Conservation (phyloP, 768 basidiomycete genomes). For the Boletus eberwhitei region DNA sequence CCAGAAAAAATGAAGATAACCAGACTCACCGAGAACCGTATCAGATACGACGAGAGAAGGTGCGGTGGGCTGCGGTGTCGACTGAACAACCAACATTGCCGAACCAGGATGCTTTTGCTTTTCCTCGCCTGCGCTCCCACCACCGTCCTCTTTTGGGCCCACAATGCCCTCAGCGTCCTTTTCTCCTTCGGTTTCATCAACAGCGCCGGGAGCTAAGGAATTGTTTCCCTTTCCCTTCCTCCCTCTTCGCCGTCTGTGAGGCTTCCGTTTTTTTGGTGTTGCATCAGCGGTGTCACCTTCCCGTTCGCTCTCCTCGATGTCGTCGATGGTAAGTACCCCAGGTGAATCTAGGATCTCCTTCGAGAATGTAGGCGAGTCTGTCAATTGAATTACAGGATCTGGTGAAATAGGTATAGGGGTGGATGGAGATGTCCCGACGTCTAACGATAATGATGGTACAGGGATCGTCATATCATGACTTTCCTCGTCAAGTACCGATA, state of each 20-base stretch:
- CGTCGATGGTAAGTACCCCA: constrained; percentile 24
- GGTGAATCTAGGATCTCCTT: constrained; percentile 11
- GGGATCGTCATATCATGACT: background rate
- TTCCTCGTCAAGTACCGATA: constrained; percentile 1
- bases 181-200: constrained; percentile 25
- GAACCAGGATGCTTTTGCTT: constrained; percentile 3
- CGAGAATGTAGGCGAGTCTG: constrained; percentile 1
- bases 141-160: constrained; percentile 38
- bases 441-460: background rate
- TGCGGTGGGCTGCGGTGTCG: constrained; percentile 17
- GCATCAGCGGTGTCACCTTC: constrained; percentile 41
- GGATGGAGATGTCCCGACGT: background rate
- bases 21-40: constrained; percentile 62
- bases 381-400: constrained; percentile 1
- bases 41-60: constrained; percentile 72
- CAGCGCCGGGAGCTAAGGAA: constrained; percentile 2
- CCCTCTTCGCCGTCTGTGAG: constrained; percentile 43
- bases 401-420: background rate
- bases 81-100: constrained; percentile 23
- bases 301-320: constrained; percentile 59
- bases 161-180: constrained; percentile 22
- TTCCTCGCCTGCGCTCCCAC: constrained; percentile 20
- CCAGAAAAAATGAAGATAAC: background rate
- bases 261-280: constrained; percentile 42
- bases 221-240: constrained; percentile 48